Evolutionary conservation across 148 eudicot species (phyloP), one percentile per base, ranked within the genome.

Genomic region (Chenopodium quinoa): DNA sequence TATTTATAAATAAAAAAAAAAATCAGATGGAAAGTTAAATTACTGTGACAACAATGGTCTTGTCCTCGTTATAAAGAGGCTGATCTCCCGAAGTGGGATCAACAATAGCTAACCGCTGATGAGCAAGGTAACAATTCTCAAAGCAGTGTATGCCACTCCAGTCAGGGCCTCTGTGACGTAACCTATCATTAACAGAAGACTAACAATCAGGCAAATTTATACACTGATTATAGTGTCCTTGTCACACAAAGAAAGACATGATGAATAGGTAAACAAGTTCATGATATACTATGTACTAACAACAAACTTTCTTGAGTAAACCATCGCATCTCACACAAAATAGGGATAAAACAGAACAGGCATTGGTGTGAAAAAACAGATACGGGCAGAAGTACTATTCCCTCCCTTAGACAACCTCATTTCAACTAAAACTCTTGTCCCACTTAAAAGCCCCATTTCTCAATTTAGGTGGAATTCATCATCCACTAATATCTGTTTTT

Each of bases 61-160:
- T 92, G 85, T 95, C 99, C 86, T 92, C 93, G 47, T 95, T 95
- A 77, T 92, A 95, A 48, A 95, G 90, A 62, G 99, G 99, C 84
- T 95, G 99, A 87, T 95, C 99, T 69, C 99, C 99, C 44, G 99
- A 95, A 76, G 99, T 77, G 63, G 99, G 99, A 91, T 95, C 99
- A 47, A 95, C 88, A 79, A 95, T 95, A 84, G 99, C 99, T 86
- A 95, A 90, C n/a, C 99, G 91, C 77, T 95, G 97, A 86, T 96
- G 98, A 88, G 98, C 92, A 80, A 93, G 98, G 76, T 91, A 93
- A 75, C 99, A 96, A 80, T 93, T 88, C 66, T 89, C 80, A 82
- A 90, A 83, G 76, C 97, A 88, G 67, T 96, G 97, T 85, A 96
- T 76, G 63, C 99, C 98, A 85, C 99, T 96, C 99, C 98, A 95